Evolutionary conservation across 2,329 filamentous ascomycete genomes (phyloP).

Genomic region (Hirsutella minnesotensis): DNA sequence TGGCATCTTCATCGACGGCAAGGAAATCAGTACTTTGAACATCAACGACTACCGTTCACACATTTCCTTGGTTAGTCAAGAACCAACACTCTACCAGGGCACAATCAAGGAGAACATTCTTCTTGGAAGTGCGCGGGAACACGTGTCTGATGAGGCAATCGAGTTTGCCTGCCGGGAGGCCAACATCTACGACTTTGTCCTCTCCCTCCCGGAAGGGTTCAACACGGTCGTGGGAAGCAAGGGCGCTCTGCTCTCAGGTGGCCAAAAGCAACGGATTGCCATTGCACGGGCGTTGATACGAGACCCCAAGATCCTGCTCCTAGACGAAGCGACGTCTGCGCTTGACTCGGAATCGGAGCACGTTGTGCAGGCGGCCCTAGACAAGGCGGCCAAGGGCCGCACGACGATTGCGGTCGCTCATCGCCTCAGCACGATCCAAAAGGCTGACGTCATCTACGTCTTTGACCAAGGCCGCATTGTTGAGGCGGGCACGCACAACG

Average conservation of each 20-base stretch:
- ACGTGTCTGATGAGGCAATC: slow-evolving; percentile 60
- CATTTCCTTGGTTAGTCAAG: slow-evolving; percentile 83
- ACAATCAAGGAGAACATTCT: slow-evolving; percentile 85
- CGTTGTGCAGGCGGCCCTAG: slow-evolving; percentile 68
- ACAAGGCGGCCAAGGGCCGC: slow-evolving; percentile 70
- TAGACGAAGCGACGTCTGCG: slow-evolving; percentile 72
- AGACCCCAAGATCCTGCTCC: slow-evolving; percentile 76
- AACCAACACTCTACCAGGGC: slow-evolving; percentile 89
- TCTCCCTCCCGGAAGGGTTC: slow-evolving; percentile 76
- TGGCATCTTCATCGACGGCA: slow-evolving; percentile 69
- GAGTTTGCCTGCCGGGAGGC: slow-evolving; percentile 75
- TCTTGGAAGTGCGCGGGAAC: slow-evolving; percentile 56
- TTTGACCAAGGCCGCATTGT: slow-evolving; percentile 82
- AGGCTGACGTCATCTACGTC: slow-evolving; percentile 92
- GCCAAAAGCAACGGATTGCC: slow-evolving; percentile 89
- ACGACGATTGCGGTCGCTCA: slow-evolving; percentile 95
- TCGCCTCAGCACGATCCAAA: slow-evolving; percentile 82
- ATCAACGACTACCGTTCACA: slow-evolving; percentile 75
- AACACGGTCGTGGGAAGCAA: slow-evolving; percentile 78
- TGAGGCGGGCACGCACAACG: slow-evolving; percentile 69
- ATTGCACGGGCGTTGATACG: slow-evolving; percentile 85
- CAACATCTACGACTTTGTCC: slow-evolving; percentile 87
- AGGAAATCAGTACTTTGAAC: slow-evolving; percentile 70
- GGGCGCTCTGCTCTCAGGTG: slow-evolving; percentile 74
- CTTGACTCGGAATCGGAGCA: slow-evolving; percentile 69